phyloP scores from a whole-genome alignment of 257 asterid genomes.

The Solanum chmielewskii region DNA sequence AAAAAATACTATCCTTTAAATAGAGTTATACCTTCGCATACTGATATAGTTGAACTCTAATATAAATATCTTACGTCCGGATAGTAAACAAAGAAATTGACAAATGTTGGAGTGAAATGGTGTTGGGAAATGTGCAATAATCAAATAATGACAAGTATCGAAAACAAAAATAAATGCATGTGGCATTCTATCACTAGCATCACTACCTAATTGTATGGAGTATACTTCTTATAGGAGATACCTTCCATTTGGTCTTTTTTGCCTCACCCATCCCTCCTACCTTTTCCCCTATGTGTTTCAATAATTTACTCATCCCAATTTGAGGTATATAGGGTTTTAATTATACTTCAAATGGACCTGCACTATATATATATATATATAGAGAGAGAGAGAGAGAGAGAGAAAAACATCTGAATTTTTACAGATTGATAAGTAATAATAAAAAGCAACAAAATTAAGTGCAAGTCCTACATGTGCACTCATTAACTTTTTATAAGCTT shows the following conservation, averaged over 20 bases:
- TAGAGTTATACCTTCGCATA: rapidly evolving
- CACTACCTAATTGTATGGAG: background rate
- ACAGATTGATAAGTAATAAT: background rate
- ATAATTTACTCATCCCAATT: background rate
- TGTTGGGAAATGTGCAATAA: background rate
- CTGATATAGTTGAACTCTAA: rapidly evolving
- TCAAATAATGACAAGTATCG: background rate
- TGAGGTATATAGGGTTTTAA: background rate
- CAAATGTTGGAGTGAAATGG: background rate
- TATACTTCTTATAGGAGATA: background rate
- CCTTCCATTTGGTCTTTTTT: background rate
- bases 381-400: no score
- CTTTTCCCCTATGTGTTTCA: background rate
- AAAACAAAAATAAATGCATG: background rate
- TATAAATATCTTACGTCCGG: rapidly evolving
- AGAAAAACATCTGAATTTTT: background rate
- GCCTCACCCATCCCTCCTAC: background rate
- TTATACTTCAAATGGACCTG: background rate
- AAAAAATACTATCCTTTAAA: no score
- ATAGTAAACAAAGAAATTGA: no score
- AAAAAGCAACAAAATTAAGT: background rate
- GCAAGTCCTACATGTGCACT: no score
- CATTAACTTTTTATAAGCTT: background rate
- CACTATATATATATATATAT: background rate
- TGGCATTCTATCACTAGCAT: background rate